Conservation (phyloP, 495 filamentous ascomycete genomes). For the Penicillium lividum region DNA sequence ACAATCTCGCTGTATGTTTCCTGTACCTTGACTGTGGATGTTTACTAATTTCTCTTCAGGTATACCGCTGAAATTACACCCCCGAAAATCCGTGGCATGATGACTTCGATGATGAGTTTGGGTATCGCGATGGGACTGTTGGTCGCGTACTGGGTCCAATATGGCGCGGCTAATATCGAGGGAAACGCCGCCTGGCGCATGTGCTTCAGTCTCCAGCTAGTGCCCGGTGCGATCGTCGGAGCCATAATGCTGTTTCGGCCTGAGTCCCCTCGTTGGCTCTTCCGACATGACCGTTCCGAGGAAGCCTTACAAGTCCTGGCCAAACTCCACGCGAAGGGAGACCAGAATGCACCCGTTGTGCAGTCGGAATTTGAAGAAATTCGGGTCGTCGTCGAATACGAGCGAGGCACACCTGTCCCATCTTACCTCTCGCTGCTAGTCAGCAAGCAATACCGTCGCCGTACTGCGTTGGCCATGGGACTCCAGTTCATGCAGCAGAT, state of each 20-base stretch:
- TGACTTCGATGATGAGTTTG: slow-evolving; percentile 6
- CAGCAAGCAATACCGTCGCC: slow-evolving; percentile 2
- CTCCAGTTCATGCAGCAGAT: slow-evolving; percentile 6
- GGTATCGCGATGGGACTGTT: slow-evolving; percentile 4
- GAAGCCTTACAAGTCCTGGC: neutral
- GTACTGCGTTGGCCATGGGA: neutral
- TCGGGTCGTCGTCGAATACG: slow-evolving; percentile 1
- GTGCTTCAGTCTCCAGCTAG: neutral
- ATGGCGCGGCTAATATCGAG: neutral
- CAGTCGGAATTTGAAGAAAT: slow-evolving; percentile 3
- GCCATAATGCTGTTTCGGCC: neutral
- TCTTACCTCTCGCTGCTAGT: neutral
- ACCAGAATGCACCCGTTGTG: slow-evolving; percentile 2
- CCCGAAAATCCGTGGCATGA: slow-evolving; percentile 1
- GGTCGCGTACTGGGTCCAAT: slow-evolving; percentile 2
- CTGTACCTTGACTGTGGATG: neutral
- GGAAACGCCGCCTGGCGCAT: slow-evolving; percentile 5
- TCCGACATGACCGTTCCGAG: slow-evolving; percentile 2
- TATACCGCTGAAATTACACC: slow-evolving; percentile 6
- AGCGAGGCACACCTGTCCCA: neutral
- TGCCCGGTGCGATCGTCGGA: neutral
- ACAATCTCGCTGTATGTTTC: slow-evolving; percentile 1
- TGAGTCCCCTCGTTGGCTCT: neutral
- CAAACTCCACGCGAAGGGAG: neutral
- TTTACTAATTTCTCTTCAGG: neutral